Base-by-base conservation (phyloP, 441 rosid species). In the Jatropha multifida region DNA sequence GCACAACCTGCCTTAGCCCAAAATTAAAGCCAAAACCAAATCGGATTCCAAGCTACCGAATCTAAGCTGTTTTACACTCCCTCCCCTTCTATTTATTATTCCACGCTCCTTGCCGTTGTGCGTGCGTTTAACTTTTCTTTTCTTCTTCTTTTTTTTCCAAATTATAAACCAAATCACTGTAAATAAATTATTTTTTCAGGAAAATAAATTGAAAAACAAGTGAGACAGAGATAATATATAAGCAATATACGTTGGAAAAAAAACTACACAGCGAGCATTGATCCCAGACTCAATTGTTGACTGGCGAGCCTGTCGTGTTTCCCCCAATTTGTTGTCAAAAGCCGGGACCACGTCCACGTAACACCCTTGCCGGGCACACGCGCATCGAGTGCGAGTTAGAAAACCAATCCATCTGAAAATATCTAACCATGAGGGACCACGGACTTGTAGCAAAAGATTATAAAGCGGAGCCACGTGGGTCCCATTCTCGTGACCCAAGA, bases 41-140 rank as follows among this genome's bases (percentile, higher is more conserved):
- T 79, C 81, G 0, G 65, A 70, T 81, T 67, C 77, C 65, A 18
- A 65, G 49, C 72, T 17, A 74, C 82, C 83, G 72, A 69, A 80
- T 81, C 80, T 70, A 77, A 42, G 41, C 65, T 69, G 72, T 74
- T 73, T 60, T 11, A 41, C 62, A 41, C 27, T 20, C 27, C 20
- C 12, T 4, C 6, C 62, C 20, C 4, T 52, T 37, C 69, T 69
- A 4, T 27, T 51, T 48, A 18, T 60, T 23, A 20, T 58, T 3
- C 68, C 56, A n/a, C 55, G 62, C 82, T 27, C 79, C 2, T 14
- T 60, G 2, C 20, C 2, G 0, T 3, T 20, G 15, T 68, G 67
- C 44, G 41, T 32, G 0, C n/a, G 4, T 55, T 42, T 4, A 8
- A 23, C 23, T 42, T 42, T 42, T 5, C 4, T 1, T 42, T 42